phyloP scores from a whole-genome alignment of 371 early-diverging fungal species.

The Batkoa obscura region DNA sequence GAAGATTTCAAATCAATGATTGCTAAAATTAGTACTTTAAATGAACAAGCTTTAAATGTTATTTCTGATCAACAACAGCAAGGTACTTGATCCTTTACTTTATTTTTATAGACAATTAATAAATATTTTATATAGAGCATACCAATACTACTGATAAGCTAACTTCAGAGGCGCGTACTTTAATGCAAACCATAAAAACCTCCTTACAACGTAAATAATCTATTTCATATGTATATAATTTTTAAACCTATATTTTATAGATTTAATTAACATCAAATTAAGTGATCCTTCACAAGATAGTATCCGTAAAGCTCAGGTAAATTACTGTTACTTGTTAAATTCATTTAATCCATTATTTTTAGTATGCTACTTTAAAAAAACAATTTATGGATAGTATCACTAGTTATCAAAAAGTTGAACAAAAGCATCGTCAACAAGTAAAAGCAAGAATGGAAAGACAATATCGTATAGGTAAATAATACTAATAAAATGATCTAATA shows the following conservation, averaged over 20 bases:
- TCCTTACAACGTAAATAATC: neutral
- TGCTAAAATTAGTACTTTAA: neutral
- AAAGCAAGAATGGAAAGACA: slow-evolving; percentile 71
- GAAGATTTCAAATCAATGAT: slow-evolving; percentile 2
- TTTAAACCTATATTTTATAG: neutral
- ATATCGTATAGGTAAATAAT: slow-evolving; percentile 47
- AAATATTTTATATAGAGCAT: neutral
- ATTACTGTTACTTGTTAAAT: neutral
- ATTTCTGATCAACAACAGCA: neutral
- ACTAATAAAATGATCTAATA: neutral
- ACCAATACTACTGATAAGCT: neutral
- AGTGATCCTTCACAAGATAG: neutral
- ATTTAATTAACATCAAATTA: neutral
- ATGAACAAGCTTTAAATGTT: slow-evolving; percentile 4
- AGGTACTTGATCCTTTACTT: neutral
- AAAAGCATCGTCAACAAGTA: slow-evolving; percentile 59
- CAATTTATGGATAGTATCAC: slow-evolving; percentile 66
- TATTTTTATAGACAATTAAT: neutral
- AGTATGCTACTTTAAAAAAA: slow-evolving; percentile 19
- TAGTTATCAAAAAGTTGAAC: slow-evolving; percentile 61
- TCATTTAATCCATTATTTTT: neutral
- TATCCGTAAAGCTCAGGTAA: neutral
- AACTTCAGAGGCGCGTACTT: neutral
- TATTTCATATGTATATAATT: neutral
- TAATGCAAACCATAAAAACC: slow-evolving; percentile 1